These are phyloP conservation scores for Yamadazyma taylorii DNA, from an alignment of 1,139 yeast species.

Conservation along the genomic window DNA sequence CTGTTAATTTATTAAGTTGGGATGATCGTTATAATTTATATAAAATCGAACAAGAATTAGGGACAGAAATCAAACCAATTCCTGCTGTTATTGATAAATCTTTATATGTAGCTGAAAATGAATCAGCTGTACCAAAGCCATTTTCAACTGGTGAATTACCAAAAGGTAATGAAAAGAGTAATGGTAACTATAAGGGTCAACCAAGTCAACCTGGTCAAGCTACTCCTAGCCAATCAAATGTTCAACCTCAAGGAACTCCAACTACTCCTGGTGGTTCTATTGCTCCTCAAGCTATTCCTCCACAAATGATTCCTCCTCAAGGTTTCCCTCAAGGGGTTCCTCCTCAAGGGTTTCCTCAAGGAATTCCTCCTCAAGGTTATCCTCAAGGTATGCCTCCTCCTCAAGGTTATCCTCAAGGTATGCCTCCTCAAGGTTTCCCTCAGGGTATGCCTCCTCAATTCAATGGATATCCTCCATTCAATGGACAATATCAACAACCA, in stretches of 20 bases:
- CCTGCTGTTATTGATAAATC: constrained; percentile 88
- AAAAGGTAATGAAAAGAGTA: constrained; percentile 46
- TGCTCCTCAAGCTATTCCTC: constrained; percentile 8
- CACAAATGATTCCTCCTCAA: constrained; percentile 15
- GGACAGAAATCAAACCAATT: constrained; percentile 95
- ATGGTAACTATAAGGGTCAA: constrained; percentile 52
- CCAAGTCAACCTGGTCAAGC: constrained; percentile 32
- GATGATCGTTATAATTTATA: constrained; percentile 91
- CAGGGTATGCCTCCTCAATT: constrained; percentile 15
- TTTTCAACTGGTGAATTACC: constrained; percentile 73
- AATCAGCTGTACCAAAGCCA: constrained; percentile 79
- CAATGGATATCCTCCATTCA: constrained; percentile 25
- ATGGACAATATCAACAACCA: constrained; percentile 15
- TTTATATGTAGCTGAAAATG: constrained; percentile 83
- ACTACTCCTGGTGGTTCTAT: constrained; percentile 12
- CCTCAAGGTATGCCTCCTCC: constrained; percentile 12
- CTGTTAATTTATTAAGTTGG: constrained; percentile 96
- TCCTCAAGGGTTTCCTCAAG: constrained; percentile 17
- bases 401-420: constrained; percentile 12
- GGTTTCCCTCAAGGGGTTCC: constrained; percentile 10
- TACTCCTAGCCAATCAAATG: constrained; percentile 19
- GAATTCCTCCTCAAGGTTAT: constrained; percentile 11
- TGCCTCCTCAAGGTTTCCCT: constrained; percentile 3
- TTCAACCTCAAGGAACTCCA: constrained; percentile 14
- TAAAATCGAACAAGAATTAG: constrained; percentile 95